Percentiles rank a stretch among this genome's conserved stretches.
phyloP scores from a whole-genome alignment of 306 rosid genomes.

The Erythrophleum fordii region DNA sequence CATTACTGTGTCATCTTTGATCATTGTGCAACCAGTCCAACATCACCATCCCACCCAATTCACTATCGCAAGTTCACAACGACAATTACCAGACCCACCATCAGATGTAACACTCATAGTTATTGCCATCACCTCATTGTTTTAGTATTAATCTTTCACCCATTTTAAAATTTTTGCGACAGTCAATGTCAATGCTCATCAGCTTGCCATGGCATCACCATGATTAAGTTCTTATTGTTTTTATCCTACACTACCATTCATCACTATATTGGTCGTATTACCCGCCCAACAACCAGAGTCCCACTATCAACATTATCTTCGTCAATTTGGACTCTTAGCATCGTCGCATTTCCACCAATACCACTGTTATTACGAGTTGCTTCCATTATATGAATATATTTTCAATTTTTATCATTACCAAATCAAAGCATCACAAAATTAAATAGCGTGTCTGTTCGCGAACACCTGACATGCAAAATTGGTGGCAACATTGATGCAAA shows the following conservation, averaged over 20 bases:
- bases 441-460: neutral
- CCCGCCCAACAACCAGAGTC: neutral
- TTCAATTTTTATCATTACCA: slow-evolving; percentile 12
- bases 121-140: neutral
- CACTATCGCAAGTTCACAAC: neutral
- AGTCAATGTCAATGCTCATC: neutral
- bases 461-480: neutral
- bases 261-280: neutral
- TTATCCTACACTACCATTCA: neutral
- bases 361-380: neutral
- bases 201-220: slow-evolving; percentile 6
- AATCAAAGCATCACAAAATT: neutral
- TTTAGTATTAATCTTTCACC: slow-evolving; percentile 6
- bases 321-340: neutral
- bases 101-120: neutral
- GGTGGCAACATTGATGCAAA: neutral
- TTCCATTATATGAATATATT: neutral
- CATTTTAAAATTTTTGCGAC: neutral
- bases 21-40: neutral
- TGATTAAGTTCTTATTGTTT: slow-evolving; percentile 9
- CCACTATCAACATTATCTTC: neutral
- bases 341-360: neutral
- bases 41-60: neutral
- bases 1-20: neutral
- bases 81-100: neutral